Conservation (phyloP, 2,329 filamentous ascomycete genomes). For the Ceratocystis eucalypticola region DNA sequence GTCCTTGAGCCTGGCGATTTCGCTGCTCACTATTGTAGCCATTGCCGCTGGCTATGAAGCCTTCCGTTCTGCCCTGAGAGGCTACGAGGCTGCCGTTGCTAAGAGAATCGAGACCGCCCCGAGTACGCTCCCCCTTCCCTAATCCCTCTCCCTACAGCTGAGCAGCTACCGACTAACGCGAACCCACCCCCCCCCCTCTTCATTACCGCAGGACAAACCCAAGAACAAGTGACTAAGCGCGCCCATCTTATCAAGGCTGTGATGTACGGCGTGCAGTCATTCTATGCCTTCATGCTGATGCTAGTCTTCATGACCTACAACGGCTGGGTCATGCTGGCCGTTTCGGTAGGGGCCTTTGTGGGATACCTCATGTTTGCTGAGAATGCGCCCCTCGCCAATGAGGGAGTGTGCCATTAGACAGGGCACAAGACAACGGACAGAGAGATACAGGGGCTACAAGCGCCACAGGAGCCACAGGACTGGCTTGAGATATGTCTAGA, state of each 20-base stretch:
- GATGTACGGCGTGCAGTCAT: constrained; percentile 85
- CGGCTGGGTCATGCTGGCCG: constrained; percentile 89
- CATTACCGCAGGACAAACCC: constrained; percentile 55
- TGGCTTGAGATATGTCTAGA: background rate
- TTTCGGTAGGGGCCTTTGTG: constrained; percentile 75
- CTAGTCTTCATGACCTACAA: constrained; percentile 99
- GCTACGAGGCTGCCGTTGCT: constrained; percentile 54
- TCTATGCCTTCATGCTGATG: constrained; percentile 99
- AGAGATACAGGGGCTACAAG: background rate
- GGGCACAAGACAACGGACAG: background rate
- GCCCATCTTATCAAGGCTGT: constrained; percentile 66
- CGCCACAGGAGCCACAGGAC: background rate
- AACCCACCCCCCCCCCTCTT: no score
- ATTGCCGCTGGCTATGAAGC: constrained; percentile 89
- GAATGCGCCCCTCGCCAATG: constrained; percentile 58
- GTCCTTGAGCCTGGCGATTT: constrained; percentile 61
- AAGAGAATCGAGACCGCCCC: constrained; percentile 35
- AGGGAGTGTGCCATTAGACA: constrained; percentile 74
- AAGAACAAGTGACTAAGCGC: constrained; percentile 46
- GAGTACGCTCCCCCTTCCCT: constrained; percentile 35
- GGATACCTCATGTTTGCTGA: constrained; percentile 76
- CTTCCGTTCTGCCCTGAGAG: constrained; percentile 60
- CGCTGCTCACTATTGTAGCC: constrained; percentile 67
- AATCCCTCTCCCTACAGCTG: background rate
- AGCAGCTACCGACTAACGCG: constrained; percentile 1